These are phyloP conservation scores for Phaeosphaeria sp. DNA, from an alignment of 2,329 filamentous ascomycete species.

Conservation along the genomic window DNA sequence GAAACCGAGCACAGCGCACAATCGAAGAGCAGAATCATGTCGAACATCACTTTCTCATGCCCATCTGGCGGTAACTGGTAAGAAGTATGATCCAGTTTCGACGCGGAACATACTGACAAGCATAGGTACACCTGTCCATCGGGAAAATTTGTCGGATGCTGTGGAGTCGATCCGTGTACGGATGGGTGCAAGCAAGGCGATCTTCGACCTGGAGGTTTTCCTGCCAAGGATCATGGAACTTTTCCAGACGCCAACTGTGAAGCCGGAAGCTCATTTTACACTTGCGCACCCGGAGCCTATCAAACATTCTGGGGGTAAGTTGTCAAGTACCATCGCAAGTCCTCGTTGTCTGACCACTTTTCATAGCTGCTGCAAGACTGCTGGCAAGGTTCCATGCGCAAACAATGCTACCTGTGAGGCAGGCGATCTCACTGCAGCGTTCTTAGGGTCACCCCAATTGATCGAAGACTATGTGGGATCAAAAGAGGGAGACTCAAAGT, in stretches of 20 bases:
- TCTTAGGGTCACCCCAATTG: constrained; percentile 27
- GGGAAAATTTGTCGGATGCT: constrained; percentile 51
- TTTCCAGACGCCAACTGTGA: constrained; percentile 45
- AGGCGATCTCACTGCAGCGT: constrained; percentile 35
- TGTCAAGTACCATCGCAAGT: background rate
- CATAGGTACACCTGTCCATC: constrained; percentile 32
- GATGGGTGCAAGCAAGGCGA: constrained; percentile 46
- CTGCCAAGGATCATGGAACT: constrained; percentile 35
- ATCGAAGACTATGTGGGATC: constrained; percentile 20
- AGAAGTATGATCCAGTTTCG: background rate
- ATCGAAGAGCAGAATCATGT: background rate
- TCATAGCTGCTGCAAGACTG: constrained; percentile 50
- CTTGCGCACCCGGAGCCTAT: constrained; percentile 31
- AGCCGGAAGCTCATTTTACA: constrained; percentile 42
- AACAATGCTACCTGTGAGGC: constrained; percentile 31
- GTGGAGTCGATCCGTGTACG: constrained; percentile 45
- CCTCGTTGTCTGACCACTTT: constrained; percentile 25
- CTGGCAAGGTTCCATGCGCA: constrained; percentile 48
- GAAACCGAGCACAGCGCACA: background rate
- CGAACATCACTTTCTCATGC: constrained; percentile 29
- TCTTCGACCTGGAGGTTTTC: constrained; percentile 43
- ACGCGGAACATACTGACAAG: constrained; percentile 9
- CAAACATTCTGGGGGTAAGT: constrained; percentile 21
- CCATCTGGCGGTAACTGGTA: constrained; percentile 31
- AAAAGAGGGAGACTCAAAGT: background rate